Conservation (phyloP, 106 monocot species). For the Acorus calamus region DNA sequence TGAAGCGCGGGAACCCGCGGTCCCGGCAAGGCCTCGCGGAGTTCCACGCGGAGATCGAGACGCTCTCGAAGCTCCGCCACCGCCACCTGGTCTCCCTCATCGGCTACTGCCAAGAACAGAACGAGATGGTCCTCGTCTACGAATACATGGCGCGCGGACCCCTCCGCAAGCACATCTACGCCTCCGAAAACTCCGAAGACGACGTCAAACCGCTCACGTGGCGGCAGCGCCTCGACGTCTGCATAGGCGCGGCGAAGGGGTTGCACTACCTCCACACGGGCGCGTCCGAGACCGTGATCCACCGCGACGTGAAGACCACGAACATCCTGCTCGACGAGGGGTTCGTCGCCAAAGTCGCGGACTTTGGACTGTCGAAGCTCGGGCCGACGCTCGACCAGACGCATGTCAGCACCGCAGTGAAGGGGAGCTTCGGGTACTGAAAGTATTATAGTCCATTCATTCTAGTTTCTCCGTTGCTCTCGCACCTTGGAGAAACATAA, state of each 20-base stretch:
- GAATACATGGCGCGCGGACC: slow-evolving; percentile 76
- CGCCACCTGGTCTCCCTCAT: slow-evolving; percentile 73
- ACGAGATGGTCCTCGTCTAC: slow-evolving; percentile 72
- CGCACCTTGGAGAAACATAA: no score
- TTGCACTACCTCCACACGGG: slow-evolving; percentile 71
- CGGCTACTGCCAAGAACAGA: slow-evolving; percentile 63
- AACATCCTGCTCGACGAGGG: slow-evolving; percentile 64
- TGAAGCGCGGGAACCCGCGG: slow-evolving; percentile 59
- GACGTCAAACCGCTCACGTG: slow-evolving; percentile 44
- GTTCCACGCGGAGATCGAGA: slow-evolving; percentile 71
- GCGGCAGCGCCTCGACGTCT: slow-evolving; percentile 58
- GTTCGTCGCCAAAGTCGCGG: slow-evolving; percentile 54
- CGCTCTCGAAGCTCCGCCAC: slow-evolving; percentile 69
- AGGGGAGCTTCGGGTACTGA: slow-evolving; percentile 41
- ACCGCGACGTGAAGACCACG: slow-evolving; percentile 60
- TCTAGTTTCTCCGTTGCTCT: no score
- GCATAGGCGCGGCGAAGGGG: slow-evolving; percentile 60
- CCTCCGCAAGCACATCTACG: slow-evolving; percentile 60
- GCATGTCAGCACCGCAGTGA: slow-evolving; percentile 56
- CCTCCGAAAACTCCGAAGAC: slow-evolving; percentile 1
- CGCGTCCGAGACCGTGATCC: slow-evolving; percentile 46
- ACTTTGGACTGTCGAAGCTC: slow-evolving; percentile 54
- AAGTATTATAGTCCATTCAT: no score
- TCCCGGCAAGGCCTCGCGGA: slow-evolving; percentile 67
- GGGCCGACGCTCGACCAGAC: slow-evolving; percentile 48